Evolutionary conservation across 495 filamentous ascomycete genomes (phyloP).

Genomic region (Schizothecium vesticola): DNA sequence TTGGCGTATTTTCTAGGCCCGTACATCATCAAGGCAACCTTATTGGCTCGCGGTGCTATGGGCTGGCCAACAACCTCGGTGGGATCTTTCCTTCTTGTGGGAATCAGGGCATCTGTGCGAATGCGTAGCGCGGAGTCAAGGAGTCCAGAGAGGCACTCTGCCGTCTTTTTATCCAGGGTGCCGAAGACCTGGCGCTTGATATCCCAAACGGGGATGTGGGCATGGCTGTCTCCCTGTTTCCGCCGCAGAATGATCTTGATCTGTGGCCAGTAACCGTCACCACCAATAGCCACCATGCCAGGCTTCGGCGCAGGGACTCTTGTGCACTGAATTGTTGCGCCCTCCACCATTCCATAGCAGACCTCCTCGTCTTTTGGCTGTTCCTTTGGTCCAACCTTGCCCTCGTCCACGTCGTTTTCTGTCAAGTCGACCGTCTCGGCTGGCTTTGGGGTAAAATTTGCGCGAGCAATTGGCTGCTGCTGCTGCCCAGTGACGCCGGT

Average conservation of each 20-base stretch:
- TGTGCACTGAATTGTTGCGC: conserved; percentile 61
- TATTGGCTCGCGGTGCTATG: conserved; percentile 47
- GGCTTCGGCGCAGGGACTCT: conserved; percentile 61
- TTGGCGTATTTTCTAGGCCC: conserved; percentile 62
- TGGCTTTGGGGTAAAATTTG: conserved; percentile 9
- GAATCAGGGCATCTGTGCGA: conserved; percentile 61
- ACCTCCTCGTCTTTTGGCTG: conserved; percentile 53
- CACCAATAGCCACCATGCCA: conserved; percentile 46
- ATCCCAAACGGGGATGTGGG: conserved; percentile 64
- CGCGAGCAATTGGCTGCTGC: conserved; percentile 8
- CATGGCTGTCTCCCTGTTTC: conserved; percentile 43
- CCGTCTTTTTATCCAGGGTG: conserved; percentile 62
- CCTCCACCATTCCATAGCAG: conserved; percentile 77
- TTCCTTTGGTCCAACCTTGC: conserved; percentile 34
- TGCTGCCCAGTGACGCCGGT: conserved; percentile 59
- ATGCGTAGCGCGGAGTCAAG: conserved; percentile 60
- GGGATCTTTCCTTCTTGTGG: conserved; percentile 50
- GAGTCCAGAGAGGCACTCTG: conserved; percentile 61
- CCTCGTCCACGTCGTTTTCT: conserved; percentile 49
- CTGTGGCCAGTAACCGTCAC: conserved; percentile 56
- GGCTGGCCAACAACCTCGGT: conserved; percentile 47
- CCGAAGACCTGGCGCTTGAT: conserved; percentile 66
- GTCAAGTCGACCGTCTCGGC: conserved; percentile 62
- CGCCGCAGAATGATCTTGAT: conserved; percentile 66
- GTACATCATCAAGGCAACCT: conserved; percentile 69